Conservation (phyloP, 2,329 filamentous ascomycete species). For the Aspergillus quadrilineatus region DNA sequence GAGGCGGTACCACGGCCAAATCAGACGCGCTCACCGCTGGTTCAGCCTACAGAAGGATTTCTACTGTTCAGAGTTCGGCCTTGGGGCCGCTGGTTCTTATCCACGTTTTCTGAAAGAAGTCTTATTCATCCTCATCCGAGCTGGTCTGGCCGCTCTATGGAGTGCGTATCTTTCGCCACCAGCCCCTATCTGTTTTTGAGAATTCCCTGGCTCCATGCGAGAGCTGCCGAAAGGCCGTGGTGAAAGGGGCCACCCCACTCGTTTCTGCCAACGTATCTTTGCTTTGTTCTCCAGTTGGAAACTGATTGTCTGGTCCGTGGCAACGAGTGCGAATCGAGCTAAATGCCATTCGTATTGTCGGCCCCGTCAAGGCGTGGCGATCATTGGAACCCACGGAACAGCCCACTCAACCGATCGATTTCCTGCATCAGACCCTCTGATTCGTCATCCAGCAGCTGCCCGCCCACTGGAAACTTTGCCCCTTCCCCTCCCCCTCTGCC, state of each 20-base stretch:
- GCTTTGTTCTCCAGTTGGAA: not conserved
- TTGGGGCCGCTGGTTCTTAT: slow-evolving; percentile 5
- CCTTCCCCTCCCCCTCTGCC: slow-evolving; percentile 1
- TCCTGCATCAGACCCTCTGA: slow-evolving; percentile 6
- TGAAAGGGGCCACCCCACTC: slow-evolving; percentile 1
- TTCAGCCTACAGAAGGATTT: slow-evolving; percentile 9
- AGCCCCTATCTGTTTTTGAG: not conserved
- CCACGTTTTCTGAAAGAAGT: slow-evolving; percentile 2
- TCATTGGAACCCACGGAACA: slow-evolving; percentile 10
- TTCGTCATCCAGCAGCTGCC: not conserved
- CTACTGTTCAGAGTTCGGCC: not conserved
- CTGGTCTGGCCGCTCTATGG: not conserved
- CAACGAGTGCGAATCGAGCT: slow-evolving; percentile 6
- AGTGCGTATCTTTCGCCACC: slow-evolving; percentile 3
- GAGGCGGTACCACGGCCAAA: slow-evolving; percentile 26
- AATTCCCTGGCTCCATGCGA: not conserved
- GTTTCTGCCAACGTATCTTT: slow-evolving; percentile 4
- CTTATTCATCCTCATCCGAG: slow-evolving; percentile 4
- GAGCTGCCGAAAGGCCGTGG: not conserved
- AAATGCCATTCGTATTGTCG: slow-evolving; percentile 2
- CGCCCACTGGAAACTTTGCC: slow-evolving; percentile 4
- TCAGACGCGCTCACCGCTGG: slow-evolving; percentile 23
- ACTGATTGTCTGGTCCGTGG: slow-evolving; percentile 6
- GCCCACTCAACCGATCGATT: slow-evolving; percentile 2
- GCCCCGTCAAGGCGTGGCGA: slow-evolving; percentile 7